Conservation (phyloP, 192 early-diverging fungal species). For the Entomortierella lignicola region DNA sequence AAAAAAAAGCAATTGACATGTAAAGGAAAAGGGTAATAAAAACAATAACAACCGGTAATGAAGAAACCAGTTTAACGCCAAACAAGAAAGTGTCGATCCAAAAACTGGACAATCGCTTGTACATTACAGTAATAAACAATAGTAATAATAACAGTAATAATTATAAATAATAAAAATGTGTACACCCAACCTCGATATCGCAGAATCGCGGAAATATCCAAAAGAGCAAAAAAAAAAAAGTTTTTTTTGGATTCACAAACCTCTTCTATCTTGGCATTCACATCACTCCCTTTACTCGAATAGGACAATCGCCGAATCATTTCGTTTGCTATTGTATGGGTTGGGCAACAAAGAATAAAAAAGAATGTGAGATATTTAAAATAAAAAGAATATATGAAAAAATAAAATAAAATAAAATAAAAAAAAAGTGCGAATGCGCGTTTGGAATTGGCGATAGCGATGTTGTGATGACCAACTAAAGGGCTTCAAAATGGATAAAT, state of each 20-base stretch:
- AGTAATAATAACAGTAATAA: too few species aligned
- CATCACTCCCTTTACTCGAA: conserved; percentile 15
- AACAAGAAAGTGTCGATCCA: too few species aligned
- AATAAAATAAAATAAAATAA: not conserved
- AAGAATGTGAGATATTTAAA: not conserved
- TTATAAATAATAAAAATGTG: not conserved
- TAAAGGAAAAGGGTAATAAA: too few species aligned
- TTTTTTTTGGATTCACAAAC: too few species aligned
- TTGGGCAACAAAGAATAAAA: not conserved
- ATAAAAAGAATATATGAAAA: not conserved
- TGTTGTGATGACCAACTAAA: not conserved
- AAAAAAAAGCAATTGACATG: too few species aligned
- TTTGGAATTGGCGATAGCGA: conserved; percentile 5
- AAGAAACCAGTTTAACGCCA: too few species aligned
- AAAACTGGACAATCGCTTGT: too few species aligned
- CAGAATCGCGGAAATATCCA: not conserved
- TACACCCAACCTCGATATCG: not conserved
- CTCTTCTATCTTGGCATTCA: conserved; percentile 13
- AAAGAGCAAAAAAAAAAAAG: not conserved
- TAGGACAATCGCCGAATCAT: conserved; percentile 19
- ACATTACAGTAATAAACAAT: too few species aligned
- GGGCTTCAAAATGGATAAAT: too few species aligned
- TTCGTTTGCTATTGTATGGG: conserved; percentile 5
- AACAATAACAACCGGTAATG: too few species aligned
- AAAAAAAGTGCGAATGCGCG: conserved; percentile 4